Percentiles rank a stretch among this genome's conserved stretches.
Conservation (phyloP, 441 rosid species). For the Dalechampia spathulata region DNA sequence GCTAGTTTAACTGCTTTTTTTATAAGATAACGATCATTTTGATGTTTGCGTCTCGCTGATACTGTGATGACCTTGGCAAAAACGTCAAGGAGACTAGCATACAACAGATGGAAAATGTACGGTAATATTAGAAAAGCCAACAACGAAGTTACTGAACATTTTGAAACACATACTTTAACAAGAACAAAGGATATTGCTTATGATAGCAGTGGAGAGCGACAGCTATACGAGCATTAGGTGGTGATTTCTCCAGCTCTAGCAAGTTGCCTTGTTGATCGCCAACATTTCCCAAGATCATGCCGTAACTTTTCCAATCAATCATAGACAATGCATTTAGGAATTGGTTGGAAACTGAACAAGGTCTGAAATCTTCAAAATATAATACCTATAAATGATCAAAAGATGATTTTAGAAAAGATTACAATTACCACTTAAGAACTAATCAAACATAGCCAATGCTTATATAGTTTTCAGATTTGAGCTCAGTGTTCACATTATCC, state of each 20-base stretch:
- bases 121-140: not conserved
- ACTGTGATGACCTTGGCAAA: conserved; percentile 21
- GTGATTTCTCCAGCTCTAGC: conserved; percentile 64
- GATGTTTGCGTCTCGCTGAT: conserved; percentile 35
- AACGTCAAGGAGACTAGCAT: conserved; percentile 35
- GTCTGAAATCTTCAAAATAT: conserved; percentile 61
- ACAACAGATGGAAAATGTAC: not conserved
- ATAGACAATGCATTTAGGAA: conserved; percentile 46
- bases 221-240: conserved; percentile 38
- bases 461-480: not conserved
- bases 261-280: conserved; percentile 38
- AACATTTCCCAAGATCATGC: conserved; percentile 43
- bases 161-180: conserved; percentile 3
- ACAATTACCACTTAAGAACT: not conserved
- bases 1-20: conserved; percentile 62
- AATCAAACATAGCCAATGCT: not conserved
- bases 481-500: not conserved
- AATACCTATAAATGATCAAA: conserved; percentile 41
- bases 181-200: conserved; percentile 46
- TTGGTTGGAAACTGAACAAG: conserved; percentile 38
- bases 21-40: conserved; percentile 37
- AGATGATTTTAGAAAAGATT: not conserved
- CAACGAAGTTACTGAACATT: not conserved
- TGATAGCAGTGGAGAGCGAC: conserved; percentile 64
- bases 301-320: conserved; percentile 83